Base-by-base conservation (phyloP, 768 basidiomycete genomes). In the Leccinum longicurvipes region DNA sequence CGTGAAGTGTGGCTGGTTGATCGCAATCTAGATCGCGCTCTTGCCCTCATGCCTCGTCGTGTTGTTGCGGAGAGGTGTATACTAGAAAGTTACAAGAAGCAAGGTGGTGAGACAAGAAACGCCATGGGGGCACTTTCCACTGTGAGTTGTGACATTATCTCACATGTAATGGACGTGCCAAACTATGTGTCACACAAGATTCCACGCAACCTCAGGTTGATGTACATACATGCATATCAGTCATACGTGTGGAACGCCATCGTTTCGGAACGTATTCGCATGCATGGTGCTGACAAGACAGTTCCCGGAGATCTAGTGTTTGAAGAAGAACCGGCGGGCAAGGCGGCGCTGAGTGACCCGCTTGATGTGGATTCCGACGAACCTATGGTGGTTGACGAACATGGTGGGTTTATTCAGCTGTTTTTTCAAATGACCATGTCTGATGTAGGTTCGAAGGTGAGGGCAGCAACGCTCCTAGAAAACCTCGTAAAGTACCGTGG, bases 191-290 rank as follows among this genome's bases (percentile, higher is more conserved):
- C 53, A 19, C 11, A 21, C n/a, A 41, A 98, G 96, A 98, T 99
- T 62, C 97, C 97, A 14, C 82, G 89, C 54, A 98, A 96, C 67
- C 82, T 99, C 56, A 83, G 97, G 50, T 75, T 97, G 60, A 98
- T 99, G 91, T 99, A 98, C 70, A 86, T 98, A 53, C 97, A 99
- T 71, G 95, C 95, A 28, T 99, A 98, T 69, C 97, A 99, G 71
- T 95, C 92, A 15, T 99, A 98, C 64, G 87, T 98, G 31, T 99
- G 96, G 96, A 99, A 99, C 72, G 86, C 93, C 47, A 87, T 98
- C 54, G 92, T 95, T 39, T 98, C 95, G 3, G 93, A 98, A 72
- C 88, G 97, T 12, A 86, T 98, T 65, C 85, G 83, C 56, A 77
- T 79, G 47, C 86, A 85, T 63, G 93, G 95, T 28, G 74, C 80